Evolutionary conservation across 768 basidiomycete species (phyloP).

Genomic region (Boletus huronensis): DNA sequence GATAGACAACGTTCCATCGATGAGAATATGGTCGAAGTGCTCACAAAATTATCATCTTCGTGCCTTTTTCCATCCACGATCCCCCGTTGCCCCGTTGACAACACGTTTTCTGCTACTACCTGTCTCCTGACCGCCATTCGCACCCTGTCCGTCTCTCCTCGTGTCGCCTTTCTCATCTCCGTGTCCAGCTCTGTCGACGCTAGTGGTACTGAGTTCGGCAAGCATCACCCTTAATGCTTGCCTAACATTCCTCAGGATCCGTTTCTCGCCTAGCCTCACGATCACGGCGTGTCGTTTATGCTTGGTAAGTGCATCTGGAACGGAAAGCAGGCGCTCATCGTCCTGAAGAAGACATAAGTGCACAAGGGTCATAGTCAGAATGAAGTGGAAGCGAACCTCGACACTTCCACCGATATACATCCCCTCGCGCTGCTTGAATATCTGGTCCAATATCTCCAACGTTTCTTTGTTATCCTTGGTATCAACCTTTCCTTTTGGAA

Average conservation of each 20-base stretch:
- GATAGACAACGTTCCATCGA: not conserved
- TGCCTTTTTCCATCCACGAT: slow-evolving; percentile 18
- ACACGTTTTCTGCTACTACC: slow-evolving; percentile 17
- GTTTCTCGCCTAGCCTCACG: slow-evolving; percentile 80
- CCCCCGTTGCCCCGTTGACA: not conserved
- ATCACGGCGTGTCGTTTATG: slow-evolving; percentile 61
- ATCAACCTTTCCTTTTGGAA: slow-evolving; percentile 55
- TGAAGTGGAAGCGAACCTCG: slow-evolving; percentile 35
- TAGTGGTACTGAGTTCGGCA: not conserved
- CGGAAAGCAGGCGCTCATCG: slow-evolving; percentile 42
- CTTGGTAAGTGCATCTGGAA: slow-evolving; percentile 27
- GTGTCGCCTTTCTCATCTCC: not conserved
- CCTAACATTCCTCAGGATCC: slow-evolving; percentile 45
- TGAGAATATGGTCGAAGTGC: not conserved
- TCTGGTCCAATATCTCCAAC: slow-evolving; percentile 44
- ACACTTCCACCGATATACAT: slow-evolving; percentile 38
- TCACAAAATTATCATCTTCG: slow-evolving; percentile 10
- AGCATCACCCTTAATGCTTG: slow-evolving; percentile 8
- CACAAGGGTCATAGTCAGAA: not conserved
- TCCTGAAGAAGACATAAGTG: slow-evolving; percentile 35
- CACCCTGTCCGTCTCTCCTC: not conserved
- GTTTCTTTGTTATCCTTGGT: slow-evolving; percentile 23
- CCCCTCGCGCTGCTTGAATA: slow-evolving; percentile 46
- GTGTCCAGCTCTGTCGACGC: not conserved
- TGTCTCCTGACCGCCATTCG: not conserved